Evolutionary conservation across 2,329 filamentous ascomycete species (phyloP), one percentile per base, ranked within the genome.

Genomic region (Pseudogymnoascus sp.): DNA sequence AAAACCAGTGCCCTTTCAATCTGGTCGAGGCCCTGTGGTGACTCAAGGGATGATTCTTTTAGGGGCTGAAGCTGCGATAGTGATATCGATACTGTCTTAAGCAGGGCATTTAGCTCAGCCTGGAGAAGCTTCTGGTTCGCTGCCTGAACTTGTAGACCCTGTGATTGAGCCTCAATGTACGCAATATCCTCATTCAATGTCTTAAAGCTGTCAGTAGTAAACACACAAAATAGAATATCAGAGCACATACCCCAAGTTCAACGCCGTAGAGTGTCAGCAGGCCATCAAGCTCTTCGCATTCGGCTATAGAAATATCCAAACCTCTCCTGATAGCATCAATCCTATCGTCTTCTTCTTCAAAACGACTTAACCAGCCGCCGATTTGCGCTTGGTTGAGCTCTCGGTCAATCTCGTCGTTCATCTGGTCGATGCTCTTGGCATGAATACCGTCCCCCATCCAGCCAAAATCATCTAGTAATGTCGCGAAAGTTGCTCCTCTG

Each of bases 251-350:
- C 69, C 91, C 91, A 65, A 99, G 80, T 74, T 99, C 94, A 26
- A 97, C 94, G 55, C 90, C 91, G 74, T 99, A 99, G 35, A 99
- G 78, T 0, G 94, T 99, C 61, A 99, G 79, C 39, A 99, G 80
- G 64, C 95, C 95, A 73, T 99, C 94, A 63, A 99, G 80, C 76
- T 97, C 93, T 69, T 99, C 95, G 70, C 94, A 97, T 76, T 99
- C 94, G 19, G 87, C 83, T 69, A 99, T 92, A n/a, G 92, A 90
- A 66, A 88, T 82, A 72, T 99, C 93, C 62, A 99, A 87, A 62
- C 96, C 86, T 63, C 80, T 84, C 69, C 93, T 92, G 68, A 99
- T 91, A 26, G 90, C 89, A 63, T 91, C 88, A 1, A 97, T 89
- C 63, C 93, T 85, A 65, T 94, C 92, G 72, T 97, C 93, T 69